These are phyloP conservation scores for Melaleuca quinquenervia DNA, from an alignment of 345 rosid species.

Conservation along the genomic window DNA sequence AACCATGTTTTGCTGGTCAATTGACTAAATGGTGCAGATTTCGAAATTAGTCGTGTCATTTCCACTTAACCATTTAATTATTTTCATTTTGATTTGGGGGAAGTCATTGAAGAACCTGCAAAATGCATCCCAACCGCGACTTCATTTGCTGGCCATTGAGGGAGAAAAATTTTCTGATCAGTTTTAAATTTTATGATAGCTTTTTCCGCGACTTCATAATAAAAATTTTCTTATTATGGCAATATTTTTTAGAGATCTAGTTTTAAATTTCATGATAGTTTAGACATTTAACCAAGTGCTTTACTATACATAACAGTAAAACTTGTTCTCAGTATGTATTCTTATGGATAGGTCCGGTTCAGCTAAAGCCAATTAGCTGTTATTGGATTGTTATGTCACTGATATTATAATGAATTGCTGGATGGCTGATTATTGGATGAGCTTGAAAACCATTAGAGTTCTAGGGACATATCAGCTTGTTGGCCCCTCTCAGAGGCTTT, in stretches of 20 bases:
- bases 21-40: not conserved
- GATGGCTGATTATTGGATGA: not conserved
- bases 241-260: not conserved
- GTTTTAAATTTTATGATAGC: too few species aligned
- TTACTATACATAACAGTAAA: not conserved
- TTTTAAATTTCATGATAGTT: not conserved
- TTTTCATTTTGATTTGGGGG: not conserved
- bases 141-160: constrained; percentile 54
- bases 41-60: not conserved
- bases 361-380: not conserved
- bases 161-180: too few species aligned
- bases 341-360: not conserved
- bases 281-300: not conserved
- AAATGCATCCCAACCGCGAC: constrained; percentile 54
- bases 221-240: not conserved
- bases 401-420: not conserved
- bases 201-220: too few species aligned
- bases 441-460: not conserved
- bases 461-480: not conserved
- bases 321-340: not conserved
- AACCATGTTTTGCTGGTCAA: not conserved
- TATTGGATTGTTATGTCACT: not conserved
- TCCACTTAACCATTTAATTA: not conserved
- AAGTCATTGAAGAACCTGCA: constrained; percentile 33
- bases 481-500: not conserved